Evolutionary conservation across 2,329 filamentous ascomycete species (phyloP).

Genomic region (Venturia effusa): DNA sequence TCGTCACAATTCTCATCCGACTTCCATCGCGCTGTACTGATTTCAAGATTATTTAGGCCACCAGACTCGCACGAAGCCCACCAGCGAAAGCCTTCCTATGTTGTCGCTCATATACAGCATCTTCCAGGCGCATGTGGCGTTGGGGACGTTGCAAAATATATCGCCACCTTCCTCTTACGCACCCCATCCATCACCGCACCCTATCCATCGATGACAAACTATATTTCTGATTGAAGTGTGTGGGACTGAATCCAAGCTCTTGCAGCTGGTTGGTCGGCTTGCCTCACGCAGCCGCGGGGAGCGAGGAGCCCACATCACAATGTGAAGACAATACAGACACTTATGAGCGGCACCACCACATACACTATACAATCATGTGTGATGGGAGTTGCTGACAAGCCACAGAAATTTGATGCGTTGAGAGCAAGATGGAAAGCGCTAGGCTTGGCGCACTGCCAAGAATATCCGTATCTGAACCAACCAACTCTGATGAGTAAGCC

Average conservation of each 20-base stretch:
- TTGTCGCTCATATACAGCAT: neutral
- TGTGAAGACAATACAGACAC: neutral
- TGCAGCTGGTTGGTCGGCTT: conserved; percentile 1
- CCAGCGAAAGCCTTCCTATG: neutral
- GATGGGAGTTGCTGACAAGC: neutral
- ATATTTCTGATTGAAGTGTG: neutral
- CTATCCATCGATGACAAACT: neutral
- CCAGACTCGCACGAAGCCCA: neutral
- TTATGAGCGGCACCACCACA: neutral
- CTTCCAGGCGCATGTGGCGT: neutral
- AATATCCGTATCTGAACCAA: neutral
- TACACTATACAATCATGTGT: neutral
- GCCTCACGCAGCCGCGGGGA: neutral
- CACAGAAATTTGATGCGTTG: neutral
- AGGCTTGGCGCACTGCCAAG: neutral
- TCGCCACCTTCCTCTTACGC: neutral
- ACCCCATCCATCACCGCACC: neutral
- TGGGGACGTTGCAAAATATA: neutral
- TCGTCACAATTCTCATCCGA: neutral
- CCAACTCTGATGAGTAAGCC: neutral
- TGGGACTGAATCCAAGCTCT: neutral
- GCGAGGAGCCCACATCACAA: neutral
- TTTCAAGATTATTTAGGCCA: neutral
- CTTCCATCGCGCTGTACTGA: neutral
- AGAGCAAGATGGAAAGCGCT: neutral